phyloP scores from a whole-genome alignment of 768 basidiomycete genomes.

The Coprinellus micaceus region DNA sequence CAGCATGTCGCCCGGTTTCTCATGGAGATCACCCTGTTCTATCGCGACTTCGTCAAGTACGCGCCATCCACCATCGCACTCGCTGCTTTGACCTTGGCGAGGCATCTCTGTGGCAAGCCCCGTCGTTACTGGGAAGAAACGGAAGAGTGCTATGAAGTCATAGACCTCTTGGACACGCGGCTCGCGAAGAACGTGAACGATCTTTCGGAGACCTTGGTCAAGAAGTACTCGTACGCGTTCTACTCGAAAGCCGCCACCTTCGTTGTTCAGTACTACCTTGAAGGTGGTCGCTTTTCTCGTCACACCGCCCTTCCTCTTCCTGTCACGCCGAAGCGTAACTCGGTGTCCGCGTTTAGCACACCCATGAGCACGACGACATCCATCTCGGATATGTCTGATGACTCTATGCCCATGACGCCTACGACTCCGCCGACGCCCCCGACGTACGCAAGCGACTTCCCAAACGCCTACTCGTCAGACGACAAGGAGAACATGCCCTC shows the following conservation, averaged over 20 bases:
- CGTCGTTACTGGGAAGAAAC: constrained; percentile 82
- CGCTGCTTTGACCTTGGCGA: constrained; percentile 86
- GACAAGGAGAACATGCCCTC: constrained; percentile 81
- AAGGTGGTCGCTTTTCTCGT: constrained; percentile 71
- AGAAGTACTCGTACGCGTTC: constrained; percentile 97
- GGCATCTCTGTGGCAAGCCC: constrained; percentile 79
- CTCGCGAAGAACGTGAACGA: constrained; percentile 87
- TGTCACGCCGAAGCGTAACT: constrained; percentile 60
- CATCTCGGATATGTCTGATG: constrained; percentile 73
- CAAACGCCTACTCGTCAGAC: constrained; percentile 47
- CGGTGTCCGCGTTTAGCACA: constrained; percentile 58
- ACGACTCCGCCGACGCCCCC: constrained; percentile 48
- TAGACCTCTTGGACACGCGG: constrained; percentile 81
- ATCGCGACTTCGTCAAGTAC: constrained; percentile 89
- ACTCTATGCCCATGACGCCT: constrained; percentile 82
- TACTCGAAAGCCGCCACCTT: constrained; percentile 94
- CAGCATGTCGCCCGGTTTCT: constrained; percentile 96
- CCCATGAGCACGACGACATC: constrained; percentile 70
- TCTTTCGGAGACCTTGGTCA: constrained; percentile 92
- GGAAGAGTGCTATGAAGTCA: constrained; percentile 77
- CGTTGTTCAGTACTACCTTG: constrained; percentile 90
- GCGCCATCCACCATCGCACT: constrained; percentile 83
- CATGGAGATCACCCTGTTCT: constrained; percentile 99
- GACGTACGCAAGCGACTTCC: constrained; percentile 58
- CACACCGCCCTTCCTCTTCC: constrained; percentile 51